phyloP scores from a whole-genome alignment of 139 green algal genomes.

The Tetradesmus obliquus region DNA sequence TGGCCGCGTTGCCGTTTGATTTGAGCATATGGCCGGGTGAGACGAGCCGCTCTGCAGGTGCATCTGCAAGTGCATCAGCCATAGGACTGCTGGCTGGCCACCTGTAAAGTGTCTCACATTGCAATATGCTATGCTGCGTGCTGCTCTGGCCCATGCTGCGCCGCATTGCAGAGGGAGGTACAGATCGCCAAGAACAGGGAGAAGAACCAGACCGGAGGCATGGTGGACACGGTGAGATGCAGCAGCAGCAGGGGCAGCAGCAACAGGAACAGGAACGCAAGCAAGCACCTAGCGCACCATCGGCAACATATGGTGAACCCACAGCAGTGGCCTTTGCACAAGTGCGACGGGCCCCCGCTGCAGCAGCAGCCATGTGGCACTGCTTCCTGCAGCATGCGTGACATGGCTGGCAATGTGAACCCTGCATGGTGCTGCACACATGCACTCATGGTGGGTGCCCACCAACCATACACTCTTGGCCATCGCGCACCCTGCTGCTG shows the following conservation, averaged over 20 bases:
- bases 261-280: background rate
- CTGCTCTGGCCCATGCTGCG: background rate
- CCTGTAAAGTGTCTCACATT: too few species aligned
- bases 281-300: too few species aligned
- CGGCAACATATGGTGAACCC: background rate
- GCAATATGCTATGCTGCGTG: background rate
- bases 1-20: too few species aligned
- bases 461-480: background rate
- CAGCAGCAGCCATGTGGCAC: background rate
- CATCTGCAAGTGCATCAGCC: too few species aligned
- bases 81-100: too few species aligned
- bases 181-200: slow-evolving; percentile 38
- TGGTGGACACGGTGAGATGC: slow-evolving; percentile 43
- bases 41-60: too few species aligned
- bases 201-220: slow-evolving; percentile 12
- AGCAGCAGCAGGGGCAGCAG: background rate
- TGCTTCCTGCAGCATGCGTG: background rate
- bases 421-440: background rate
- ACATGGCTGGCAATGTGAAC: background rate
- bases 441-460: background rate
- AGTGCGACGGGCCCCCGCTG: background rate
- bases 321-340: background rate
- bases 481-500: background rate
- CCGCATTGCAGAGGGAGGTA: slow-evolving; percentile 22
- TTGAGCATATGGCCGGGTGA: too few species aligned